Evolutionary conservation across 805 yeast genomes (phyloP).

Genomic region (Clavispora carvajalis): DNA sequence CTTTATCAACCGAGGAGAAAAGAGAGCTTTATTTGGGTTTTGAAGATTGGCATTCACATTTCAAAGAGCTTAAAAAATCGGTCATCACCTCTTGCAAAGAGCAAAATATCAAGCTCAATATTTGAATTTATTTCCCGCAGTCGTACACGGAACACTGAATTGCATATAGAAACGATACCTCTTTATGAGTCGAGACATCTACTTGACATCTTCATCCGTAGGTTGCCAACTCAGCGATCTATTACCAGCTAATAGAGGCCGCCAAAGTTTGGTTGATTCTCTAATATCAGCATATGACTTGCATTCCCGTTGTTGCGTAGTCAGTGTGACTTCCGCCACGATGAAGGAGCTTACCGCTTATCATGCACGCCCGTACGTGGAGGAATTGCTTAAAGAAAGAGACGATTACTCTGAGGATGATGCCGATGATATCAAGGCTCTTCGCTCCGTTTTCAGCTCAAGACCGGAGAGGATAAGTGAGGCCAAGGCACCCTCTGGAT

Average conservation of each 20-base stretch:
- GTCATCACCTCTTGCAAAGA: not conserved
- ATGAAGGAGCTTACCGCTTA: slow-evolving; percentile 39
- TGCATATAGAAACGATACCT: slow-evolving; percentile 1
- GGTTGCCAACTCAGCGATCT: slow-evolving; percentile 27
- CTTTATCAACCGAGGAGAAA: not conserved
- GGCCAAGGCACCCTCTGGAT: not conserved
- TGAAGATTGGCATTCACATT: slow-evolving; percentile 16
- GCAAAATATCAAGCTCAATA: not conserved
- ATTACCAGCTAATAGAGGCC: slow-evolving; percentile 49
- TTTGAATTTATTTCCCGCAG: not conserved
- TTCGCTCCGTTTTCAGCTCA: not conserved
- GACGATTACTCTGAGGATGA: not conserved
- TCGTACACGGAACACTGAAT: slow-evolving; percentile 2
- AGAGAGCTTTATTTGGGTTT: slow-evolving; percentile 9
- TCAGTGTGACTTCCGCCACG: slow-evolving; percentile 21
- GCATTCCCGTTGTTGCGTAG: slow-evolving; percentile 19
- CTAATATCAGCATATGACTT: slow-evolving; percentile 41
- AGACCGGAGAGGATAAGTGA: not conserved
- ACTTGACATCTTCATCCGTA: slow-evolving; percentile 17
- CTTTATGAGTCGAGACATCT: slow-evolving; percentile 13
- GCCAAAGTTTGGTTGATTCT: slow-evolving; percentile 42
- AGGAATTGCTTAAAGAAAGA: slow-evolving; percentile 29
- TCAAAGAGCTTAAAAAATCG: slow-evolving; percentile 3
- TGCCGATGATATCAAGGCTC: slow-evolving; percentile 3
- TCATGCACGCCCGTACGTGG: slow-evolving; percentile 44